These are phyloP conservation scores for Naegleria lovaniensis DNA, from an alignment of 208 protist genomes.

Conservation along the genomic window DNA sequence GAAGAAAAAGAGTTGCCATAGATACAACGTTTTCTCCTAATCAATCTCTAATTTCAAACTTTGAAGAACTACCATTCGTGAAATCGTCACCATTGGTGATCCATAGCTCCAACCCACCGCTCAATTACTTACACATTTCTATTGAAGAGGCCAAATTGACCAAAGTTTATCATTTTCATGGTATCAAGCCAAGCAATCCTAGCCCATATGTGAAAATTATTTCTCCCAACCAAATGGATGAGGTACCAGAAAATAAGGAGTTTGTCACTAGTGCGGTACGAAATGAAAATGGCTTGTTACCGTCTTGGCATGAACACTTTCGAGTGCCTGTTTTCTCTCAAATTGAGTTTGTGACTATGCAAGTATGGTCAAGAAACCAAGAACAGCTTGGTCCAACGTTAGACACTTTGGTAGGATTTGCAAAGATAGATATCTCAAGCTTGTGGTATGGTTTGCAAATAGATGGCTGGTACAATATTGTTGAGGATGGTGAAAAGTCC, in stretches of 20 bases:
- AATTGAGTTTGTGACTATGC: neutral
- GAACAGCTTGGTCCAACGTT: neutral
- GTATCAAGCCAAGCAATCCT: neutral
- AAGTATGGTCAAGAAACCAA: neutral
- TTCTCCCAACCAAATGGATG: neutral
- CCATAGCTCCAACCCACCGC: neutral
- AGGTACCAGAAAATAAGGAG: neutral
- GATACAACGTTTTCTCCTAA: neutral
- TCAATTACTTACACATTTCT: neutral
- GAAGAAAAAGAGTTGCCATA: neutral
- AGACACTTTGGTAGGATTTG: neutral
- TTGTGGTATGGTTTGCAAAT: neutral
- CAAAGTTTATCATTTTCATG: neutral
- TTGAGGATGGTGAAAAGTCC: neutral
- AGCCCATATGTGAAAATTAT: neutral
- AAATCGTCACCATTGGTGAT: neutral
- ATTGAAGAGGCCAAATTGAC: neutral
- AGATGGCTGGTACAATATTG: neutral
- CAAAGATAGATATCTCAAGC: neutral
- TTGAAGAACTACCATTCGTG: neutral
- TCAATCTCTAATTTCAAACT: neutral
- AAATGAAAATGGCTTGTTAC: neutral
- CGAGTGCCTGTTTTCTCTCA: neutral
- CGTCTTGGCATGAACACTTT: neutral
- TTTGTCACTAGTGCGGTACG: neutral